phyloP scores from a whole-genome alignment of 345 rosid genomes.

The Iberis pinnata region DNA sequence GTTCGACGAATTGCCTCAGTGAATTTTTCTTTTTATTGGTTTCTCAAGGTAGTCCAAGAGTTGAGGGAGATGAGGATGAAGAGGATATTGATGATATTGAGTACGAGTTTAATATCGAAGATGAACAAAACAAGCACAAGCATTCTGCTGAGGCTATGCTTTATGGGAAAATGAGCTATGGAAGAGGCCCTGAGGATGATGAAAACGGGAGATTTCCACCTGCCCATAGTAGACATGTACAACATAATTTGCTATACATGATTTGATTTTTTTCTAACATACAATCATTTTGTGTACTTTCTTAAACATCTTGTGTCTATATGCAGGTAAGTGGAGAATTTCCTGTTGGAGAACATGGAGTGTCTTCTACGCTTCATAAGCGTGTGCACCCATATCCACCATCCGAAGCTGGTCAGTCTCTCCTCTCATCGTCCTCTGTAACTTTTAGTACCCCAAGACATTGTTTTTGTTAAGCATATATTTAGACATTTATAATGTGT shows the following conservation, averaged over 20 bases:
- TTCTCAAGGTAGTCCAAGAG: constrained; percentile 68
- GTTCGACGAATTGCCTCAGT: constrained; percentile 18
- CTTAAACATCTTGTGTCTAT: not conserved
- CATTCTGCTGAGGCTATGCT: constrained; percentile 80
- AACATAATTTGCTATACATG: not conserved
- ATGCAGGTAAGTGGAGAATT: constrained; percentile 88
- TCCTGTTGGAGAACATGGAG: constrained; percentile 61
- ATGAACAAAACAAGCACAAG: constrained; percentile 56
- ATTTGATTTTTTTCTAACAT: not conserved
- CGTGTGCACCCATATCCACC: constrained; percentile 84
- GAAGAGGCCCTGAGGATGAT: constrained; percentile 92
- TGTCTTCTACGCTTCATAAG: constrained; percentile 56
- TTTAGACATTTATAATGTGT: too few relatives aligned
- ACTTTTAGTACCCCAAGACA: not conserved
- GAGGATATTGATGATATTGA: constrained; percentile 92
- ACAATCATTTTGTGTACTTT: not conserved
- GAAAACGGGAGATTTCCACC: constrained; percentile 63
- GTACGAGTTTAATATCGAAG: constrained; percentile 83
- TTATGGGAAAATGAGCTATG: constrained; percentile 92
- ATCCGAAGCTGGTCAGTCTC: constrained; percentile 63
- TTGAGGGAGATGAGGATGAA: constrained; percentile 94
- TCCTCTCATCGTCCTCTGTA: not conserved
- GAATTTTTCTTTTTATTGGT: constrained; percentile 4
- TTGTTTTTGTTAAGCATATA: not conserved
- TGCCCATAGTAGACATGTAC: constrained; percentile 62